A percentile compares a stretch with the other conserved stretches of the same genome.
Conservation (phyloP, 139 green algal species). For the Choricystis sp. region DNA sequence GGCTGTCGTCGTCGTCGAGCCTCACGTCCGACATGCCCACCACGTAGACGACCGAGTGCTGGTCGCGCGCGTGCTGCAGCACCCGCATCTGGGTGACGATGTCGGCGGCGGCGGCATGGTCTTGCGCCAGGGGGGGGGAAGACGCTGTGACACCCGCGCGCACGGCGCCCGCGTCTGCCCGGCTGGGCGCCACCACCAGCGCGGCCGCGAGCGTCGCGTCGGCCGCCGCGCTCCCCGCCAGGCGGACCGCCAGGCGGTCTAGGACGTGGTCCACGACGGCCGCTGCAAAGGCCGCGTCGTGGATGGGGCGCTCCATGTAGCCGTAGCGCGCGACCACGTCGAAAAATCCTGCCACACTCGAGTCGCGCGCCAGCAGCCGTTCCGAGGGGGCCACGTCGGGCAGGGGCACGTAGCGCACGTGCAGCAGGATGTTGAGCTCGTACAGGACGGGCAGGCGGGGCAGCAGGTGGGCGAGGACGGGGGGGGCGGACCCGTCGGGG, state of each 20-base stretch:
- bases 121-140: background rate
- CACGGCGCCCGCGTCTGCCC: background rate
- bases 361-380: background rate
- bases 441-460: background rate
- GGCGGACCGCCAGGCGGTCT: background rate
- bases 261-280: background rate
- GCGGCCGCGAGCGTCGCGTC: background rate
- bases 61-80: background rate
- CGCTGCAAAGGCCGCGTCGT: background rate
- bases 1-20: no score
- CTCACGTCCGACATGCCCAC: no score
- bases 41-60: background rate
- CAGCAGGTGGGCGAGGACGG: background rate
- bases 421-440: background rate
- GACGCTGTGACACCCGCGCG: no score
- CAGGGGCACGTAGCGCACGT: background rate
- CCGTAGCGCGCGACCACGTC: background rate
- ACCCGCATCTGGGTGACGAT: background rate
- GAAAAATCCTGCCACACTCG: background rate
- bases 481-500: no score
- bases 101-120: background rate
- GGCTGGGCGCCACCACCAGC: background rate
- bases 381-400: background rate
- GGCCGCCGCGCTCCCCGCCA: background rate
- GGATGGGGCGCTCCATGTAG: background rate